phyloP scores from a whole-genome alignment of 208 protist genomes.

The Acanthamoeba castellanii region DNA sequence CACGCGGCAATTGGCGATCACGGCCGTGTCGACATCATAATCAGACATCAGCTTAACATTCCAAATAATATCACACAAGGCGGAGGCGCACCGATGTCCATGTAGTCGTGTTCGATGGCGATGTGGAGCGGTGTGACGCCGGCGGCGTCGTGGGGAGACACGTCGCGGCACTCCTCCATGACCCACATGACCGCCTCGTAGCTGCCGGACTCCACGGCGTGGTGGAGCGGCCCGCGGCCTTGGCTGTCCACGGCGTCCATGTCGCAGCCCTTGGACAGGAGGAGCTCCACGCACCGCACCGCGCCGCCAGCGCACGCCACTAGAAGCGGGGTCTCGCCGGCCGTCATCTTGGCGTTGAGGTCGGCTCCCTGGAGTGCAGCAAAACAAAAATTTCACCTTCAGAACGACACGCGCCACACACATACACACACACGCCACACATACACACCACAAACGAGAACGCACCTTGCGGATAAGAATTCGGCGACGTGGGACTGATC shows the following conservation, averaged over 20 bases:
- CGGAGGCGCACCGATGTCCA: constrained; percentile 17
- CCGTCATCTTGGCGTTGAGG: neutral
- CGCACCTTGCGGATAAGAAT: constrained; percentile 25
- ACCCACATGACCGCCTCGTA: constrained; percentile 43
- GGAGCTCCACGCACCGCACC: constrained; percentile 22
- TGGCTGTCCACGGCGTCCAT: neutral
- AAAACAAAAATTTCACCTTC: no score
- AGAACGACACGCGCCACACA: no score
- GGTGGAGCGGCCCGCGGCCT: constrained; percentile 10
- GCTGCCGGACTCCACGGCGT: constrained; percentile 50
- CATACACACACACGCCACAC: neutral
- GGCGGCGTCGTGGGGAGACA: neutral
- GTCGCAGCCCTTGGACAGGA: constrained; percentile 54
- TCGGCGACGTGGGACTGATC: constrained; percentile 35
- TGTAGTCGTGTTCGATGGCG: constrained; percentile 50
- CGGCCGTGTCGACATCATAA: no score
- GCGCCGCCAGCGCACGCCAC: neutral
- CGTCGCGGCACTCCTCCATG: constrained; percentile 24
- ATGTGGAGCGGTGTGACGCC: constrained; percentile 57
- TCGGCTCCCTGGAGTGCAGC: neutral
- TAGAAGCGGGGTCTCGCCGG: constrained; percentile 14
- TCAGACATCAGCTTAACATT: no score
- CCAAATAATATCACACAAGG: neutral
- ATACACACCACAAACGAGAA: neutral
- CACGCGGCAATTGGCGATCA: neutral